Base-by-base conservation (phyloP, 768 basidiomycete species). In the Hydnomerulius pinastri region DNA sequence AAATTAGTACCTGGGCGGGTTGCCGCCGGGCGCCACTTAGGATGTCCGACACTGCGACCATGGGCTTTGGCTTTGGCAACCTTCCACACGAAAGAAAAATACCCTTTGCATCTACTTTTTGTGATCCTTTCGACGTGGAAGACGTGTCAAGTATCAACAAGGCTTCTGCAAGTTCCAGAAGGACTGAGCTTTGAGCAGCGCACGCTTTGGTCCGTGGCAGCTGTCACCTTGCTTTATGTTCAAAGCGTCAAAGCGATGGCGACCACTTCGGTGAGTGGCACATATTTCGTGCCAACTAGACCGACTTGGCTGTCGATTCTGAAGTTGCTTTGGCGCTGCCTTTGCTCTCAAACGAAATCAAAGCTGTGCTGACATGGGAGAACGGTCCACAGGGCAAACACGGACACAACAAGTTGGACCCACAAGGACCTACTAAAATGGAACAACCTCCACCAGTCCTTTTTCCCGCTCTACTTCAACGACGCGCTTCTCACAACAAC, bases 361-460 rank as follows among this genome's bases (percentile, higher is more conserved):
- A 56, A 39, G 48, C 43, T 38, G 32, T 47, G 39, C 47, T 54
- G 13, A 53, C 36, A 12, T 2, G 25, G 2, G 29, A 37, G 38
- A 33, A 17, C 29, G 48, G 50, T 49, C 47, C 51, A 46, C 39
- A 58, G 58, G 5, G 48, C 38, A 70, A 68, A 68, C 62, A 68
- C 47, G 39, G 53, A 42, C 68, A 70, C 56, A 68, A 66, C 59
- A 70, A 37, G 15, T 28, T 68, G 67, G 67, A 68, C 67, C 67
- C 55, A 68, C 67, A 68, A 29, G 61, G 54, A 68, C 58, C 67
- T 64, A 68, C 67, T 56, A 70, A 70, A 68, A 60, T 42, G 56
- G 67, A 57, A 54, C 27, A 11, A 6, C 32, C 51, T 50, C 50
- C 53, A 43, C 51, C 54, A 51, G 52, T 42, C 54, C 43, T 65